Evolutionary conservation across 768 basidiomycete species (phyloP), one percentile per base, ranked within the genome.

Genomic region (Amanita thiersii): DNA sequence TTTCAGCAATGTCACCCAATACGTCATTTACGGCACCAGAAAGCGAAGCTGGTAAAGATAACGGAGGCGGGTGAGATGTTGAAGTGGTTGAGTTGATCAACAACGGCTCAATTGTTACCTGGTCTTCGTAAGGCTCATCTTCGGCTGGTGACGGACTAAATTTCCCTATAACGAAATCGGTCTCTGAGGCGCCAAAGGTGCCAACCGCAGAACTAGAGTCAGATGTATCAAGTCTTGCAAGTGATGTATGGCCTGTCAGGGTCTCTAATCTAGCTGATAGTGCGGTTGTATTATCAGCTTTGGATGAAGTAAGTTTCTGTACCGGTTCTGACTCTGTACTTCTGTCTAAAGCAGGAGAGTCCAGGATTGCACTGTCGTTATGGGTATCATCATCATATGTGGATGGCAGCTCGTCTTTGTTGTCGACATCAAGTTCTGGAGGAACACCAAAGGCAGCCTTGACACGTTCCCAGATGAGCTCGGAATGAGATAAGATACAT

Each of bases 381-480:
- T 61, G 10, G 20, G 19, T 55, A 51, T 23, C 54, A 54, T 15
- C 55, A 50, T 21, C 30, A 32, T 41, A 40, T 19, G 20, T 24
- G 19, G 24, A 14, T 7, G 9, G 25, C 39, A 12, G 14, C 26
- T 54, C 33, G 29, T 62, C 59, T 23, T 65, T 60, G 19, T 69
- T 72, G 33, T 84, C 80, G 23, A 78, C 60, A 49, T 88, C 82
- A 15, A 93, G 66, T 52, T 93, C 89, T 0, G 81, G 82, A 7
- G 91, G 90, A 3, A 91, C 81, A 3, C 91, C 91, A 1, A 96
- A 66, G 0, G 86, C 89, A 21, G 79, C 83, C 52, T 91, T 92
- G 53, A 93, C 66, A 43, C 89, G 75, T 58, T 93, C 89, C 91
- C 91, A 96, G 42, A 93, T 81, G 29, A 90, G 75, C 53, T 93